Conservation (phyloP, 352 stramenopile species). For the Phytophthora brassicae region DNA sequence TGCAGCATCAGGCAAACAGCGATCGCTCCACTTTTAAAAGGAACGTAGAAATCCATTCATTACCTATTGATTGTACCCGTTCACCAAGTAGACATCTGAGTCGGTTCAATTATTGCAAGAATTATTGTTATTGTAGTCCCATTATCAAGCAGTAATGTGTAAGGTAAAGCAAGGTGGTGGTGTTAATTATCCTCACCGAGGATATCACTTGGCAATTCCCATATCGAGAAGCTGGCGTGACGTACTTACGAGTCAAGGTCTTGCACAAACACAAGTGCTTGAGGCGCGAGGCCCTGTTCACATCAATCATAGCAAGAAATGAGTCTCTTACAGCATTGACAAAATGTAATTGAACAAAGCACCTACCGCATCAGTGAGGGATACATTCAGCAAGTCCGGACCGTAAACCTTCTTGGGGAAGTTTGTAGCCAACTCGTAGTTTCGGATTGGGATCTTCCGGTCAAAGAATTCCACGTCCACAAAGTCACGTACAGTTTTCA, state of each 20-base stretch:
- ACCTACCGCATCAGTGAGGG: slow-evolving; percentile 71
- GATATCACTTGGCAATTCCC: slow-evolving; percentile 18
- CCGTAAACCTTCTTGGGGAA: slow-evolving; percentile 80
- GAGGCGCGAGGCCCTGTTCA: slow-evolving; percentile 63
- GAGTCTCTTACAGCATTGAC: background rate
- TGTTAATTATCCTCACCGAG: slow-evolving; percentile 17
- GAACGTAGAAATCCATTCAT: background rate
- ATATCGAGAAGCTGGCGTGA: slow-evolving; percentile 7
- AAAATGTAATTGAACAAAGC: background rate
- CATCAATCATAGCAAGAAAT: slow-evolving; percentile 1
- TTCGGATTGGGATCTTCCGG: slow-evolving; percentile 67
- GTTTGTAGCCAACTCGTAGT: slow-evolving; percentile 87
- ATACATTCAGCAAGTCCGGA: slow-evolving; percentile 57
- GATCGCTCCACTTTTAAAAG: slow-evolving; percentile 46
- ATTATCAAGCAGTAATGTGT: slow-evolving; percentile 1
- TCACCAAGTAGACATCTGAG: slow-evolving; percentile 1
- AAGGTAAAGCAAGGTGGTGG: slow-evolving; percentile 1
- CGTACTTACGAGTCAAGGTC: slow-evolving; percentile 72
- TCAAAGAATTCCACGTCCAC: slow-evolving; percentile 84
- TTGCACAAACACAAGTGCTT: slow-evolving; percentile 81
- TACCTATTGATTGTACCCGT: slow-evolving; percentile 22
- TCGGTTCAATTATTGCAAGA: slow-evolving; percentile 9
- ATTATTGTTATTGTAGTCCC: slow-evolving; percentile 10
- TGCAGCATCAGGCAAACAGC: slow-evolving; percentile 73
- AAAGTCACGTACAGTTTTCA: slow-evolving; percentile 77